Evolutionary conservation across 176 grass and related monocot species (phyloP).

Genomic region (Oryza glaberrima): DNA sequence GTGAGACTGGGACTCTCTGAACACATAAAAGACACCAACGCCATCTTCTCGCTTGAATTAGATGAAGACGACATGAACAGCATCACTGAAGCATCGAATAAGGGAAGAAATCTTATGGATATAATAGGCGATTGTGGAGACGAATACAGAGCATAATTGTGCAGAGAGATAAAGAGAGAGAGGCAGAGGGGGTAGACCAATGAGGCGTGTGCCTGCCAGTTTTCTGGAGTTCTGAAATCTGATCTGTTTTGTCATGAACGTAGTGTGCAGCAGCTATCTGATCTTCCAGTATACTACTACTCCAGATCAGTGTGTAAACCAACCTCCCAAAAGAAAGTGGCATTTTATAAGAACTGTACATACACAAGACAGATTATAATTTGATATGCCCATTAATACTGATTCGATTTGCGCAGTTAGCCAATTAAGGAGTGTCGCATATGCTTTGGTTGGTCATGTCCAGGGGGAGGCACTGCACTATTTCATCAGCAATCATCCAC

Average conservation of each 20-base stretch:
- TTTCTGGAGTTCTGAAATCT: slow-evolving; percentile 18
- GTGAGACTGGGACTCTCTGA: slow-evolving; percentile 83
- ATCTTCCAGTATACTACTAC: neutral
- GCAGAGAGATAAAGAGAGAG: neutral
- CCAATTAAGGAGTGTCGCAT: neutral
- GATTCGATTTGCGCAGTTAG: neutral
- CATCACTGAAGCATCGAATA: slow-evolving; percentile 64
- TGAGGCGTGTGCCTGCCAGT: neutral
- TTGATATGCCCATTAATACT: neutral
- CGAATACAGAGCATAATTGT: slow-evolving; percentile 65
- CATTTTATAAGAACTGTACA: neutral
- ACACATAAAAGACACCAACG: slow-evolving; percentile 81
- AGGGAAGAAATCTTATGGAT: slow-evolving; percentile 74
- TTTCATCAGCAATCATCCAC: neutral
- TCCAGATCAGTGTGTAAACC: neutral
- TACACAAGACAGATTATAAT: neutral
- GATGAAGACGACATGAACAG: slow-evolving; percentile 85
- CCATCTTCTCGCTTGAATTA: slow-evolving; percentile 72
- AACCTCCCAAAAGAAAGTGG: neutral
- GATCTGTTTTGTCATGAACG: neutral
- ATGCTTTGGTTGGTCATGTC: neutral
- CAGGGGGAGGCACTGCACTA: neutral
- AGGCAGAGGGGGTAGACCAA: neutral
- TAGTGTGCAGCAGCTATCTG: neutral
- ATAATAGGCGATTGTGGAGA: slow-evolving; percentile 92